These are phyloP conservation scores for Penicillium brasilianum DNA, from an alignment of 2,329 filamentous ascomycete genomes.

Conservation along the genomic window DNA sequence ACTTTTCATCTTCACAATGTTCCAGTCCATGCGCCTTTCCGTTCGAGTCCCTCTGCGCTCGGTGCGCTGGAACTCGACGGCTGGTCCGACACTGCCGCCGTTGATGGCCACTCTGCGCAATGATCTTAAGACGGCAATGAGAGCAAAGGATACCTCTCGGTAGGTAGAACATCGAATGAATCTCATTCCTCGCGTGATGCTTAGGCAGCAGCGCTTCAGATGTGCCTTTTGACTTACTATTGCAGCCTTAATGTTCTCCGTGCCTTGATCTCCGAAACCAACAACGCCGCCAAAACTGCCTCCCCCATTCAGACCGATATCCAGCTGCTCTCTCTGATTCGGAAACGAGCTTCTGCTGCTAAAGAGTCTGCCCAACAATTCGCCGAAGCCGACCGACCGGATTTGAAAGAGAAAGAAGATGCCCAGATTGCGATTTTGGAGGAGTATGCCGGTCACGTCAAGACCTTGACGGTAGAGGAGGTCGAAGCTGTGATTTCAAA, in stretches of 20 bases:
- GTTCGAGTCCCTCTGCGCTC: constrained; percentile 35
- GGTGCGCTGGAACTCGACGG: constrained; percentile 49
- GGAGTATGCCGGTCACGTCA: constrained; percentile 50
- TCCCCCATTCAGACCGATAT: constrained; percentile 54
- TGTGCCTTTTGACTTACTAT: neutral
- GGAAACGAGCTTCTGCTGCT: constrained; percentile 47
- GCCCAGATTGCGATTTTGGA: constrained; percentile 51
- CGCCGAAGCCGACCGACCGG: constrained; percentile 45
- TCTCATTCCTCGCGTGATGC: neutral
- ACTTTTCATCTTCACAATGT: constrained; percentile 36
- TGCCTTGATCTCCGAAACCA: constrained; percentile 55
- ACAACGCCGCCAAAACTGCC: constrained; percentile 54
- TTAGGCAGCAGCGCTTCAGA: neutral
- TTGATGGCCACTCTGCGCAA: constrained; percentile 51
- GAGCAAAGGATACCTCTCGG: constrained; percentile 54
- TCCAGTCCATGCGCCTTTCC: constrained; percentile 37
- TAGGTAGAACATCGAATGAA: constrained; percentile 25
- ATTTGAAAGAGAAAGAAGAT: constrained; percentile 53
- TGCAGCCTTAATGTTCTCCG: constrained; percentile 55
- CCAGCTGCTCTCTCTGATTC: constrained; percentile 52
- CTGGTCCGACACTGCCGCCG: constrained; percentile 44
- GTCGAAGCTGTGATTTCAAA: constrained; percentile 44
- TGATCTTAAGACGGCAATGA: constrained; percentile 57
- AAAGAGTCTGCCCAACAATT: constrained; percentile 51
- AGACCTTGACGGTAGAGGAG: constrained; percentile 49